Base-by-base conservation (phyloP, 768 basidiomycete genomes). In the Tulasnella sp. region DNA sequence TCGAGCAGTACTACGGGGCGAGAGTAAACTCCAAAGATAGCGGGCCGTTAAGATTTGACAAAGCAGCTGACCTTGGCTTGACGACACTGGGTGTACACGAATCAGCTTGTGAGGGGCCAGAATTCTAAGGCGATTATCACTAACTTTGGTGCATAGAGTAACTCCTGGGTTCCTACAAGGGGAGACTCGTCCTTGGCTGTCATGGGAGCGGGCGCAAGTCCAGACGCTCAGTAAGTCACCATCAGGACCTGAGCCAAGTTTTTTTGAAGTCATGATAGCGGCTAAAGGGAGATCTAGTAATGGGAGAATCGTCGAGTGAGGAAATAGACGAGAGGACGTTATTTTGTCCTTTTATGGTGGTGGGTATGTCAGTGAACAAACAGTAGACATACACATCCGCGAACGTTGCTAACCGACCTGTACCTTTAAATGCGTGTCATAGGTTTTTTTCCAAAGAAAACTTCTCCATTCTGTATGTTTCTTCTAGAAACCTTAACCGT, bases 41-140 rank as follows among this genome's bases (percentile, higher is more conserved):
- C 22, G 6, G 8, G 11, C 29, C 47, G 19, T 22, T n/a, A 34
- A 8, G 34, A 3, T 35, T 65, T 29, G 19, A 16, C 63, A 36
- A 16, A n/a, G n/a, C n/a, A n/a, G n/a, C n/a, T n/a, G n/a, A 65
- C 63, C 63, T 65, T 65, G 34, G 35, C 63, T 65, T 65, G 63
- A 36, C 26, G 34, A 35, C 63, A 65, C 63, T 65, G 35, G 26
- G 14, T 17, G 34, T 17, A 36, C 2, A 32, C 17, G 26, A n/a
- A 32, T 65, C 22, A 65, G 14, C 16, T 3, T 26, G n/a, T 32
- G 35, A n/a, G 17, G 22, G 5, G 11, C n/a, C 47, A 26, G 2
- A 52, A 6, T 9, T n/a, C n/a, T n/a, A n/a, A 5, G 63, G n/a
- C 11, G 34, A 22, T 65, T 35, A 11, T 1, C 8, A 36, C n/a